Evolutionary conservation across 176 grass and related monocot species (phyloP), one percentile per base, ranked within the genome.

Genomic region (Oryza australiensis): DNA sequence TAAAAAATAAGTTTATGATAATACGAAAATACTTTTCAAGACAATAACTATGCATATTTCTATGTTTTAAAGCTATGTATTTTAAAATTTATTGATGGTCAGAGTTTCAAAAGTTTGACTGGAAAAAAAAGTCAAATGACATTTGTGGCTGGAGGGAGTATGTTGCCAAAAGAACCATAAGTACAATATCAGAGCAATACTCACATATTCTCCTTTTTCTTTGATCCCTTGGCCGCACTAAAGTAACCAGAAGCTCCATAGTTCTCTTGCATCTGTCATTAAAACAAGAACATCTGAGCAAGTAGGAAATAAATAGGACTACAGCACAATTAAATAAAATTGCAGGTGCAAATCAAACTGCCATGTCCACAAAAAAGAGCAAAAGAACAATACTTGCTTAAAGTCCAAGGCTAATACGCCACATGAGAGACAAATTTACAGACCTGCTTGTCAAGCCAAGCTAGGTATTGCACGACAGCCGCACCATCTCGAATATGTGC

Each of bases 161-260:
- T 32, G 41, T 59, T 72, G 26, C 22, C 77, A 68, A 88, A 77
- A 5, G 77, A 82, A 78, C 42, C 34, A 57, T 29, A 73, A 69
- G 41, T 46, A 12, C 46, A 75, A 69, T 7, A 79, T 68, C 53
- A 42, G 48, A 55, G 63, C 67, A 72, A 72, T 16, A 92, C 93
- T 93, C 80, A 98, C 96, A 70, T n/a, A 71, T 75, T 35, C 75
- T 95, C 89, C 64, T 84, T 87, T 84, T 95, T 90, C 20, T 86
- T 72, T 66, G 86, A 74, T 65, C 76, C 90, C 55, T 90, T 91
- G 64, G 77, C 73, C 82, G 93, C 96, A 69, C 67, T 95, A 41
- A 98, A 98, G 70, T 98, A 98, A 77, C 96, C 96, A 87, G 96
- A 93, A 88, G 96, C 96, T 80, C 96, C 90, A 64, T 95, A 95